Conservation (phyloP, 768 basidiomycete genomes). For the Suillus americanus region DNA sequence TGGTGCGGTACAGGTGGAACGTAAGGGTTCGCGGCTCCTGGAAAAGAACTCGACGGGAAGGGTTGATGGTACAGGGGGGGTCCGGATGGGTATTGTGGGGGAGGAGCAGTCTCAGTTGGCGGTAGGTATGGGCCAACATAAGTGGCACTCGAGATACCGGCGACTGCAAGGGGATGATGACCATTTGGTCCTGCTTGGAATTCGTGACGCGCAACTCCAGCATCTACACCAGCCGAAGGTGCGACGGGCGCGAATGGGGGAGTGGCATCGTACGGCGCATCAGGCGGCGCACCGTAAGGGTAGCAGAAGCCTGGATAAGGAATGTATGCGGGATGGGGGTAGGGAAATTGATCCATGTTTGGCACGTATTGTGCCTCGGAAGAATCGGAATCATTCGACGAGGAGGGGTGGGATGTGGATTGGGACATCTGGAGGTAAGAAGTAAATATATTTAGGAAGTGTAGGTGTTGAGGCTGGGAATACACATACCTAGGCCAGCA, state of each 20-base stretch:
- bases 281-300: too few relatives aligned
- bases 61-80: neutral
- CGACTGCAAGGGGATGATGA: neutral
- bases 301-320: neutral
- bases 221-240: neutral
- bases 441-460: neutral
- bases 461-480: neutral
- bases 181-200: neutral
- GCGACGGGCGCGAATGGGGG: neutral
- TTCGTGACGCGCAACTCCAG: neutral
- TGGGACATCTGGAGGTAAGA: neutral
- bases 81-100: neutral
- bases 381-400: too few relatives aligned
- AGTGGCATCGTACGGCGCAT: neutral
- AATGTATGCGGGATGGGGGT: neutral
- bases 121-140: neutral
- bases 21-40: neutral
- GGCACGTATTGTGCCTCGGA: too few relatives aligned
- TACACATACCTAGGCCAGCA: neutral
- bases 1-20: neutral
- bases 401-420: neutral
- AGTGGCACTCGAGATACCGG: neutral
- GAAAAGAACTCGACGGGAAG: neutral
- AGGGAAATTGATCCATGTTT: neutral
- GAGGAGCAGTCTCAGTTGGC: neutral